These are phyloP conservation scores for Ganoderma sinense DNA, from an alignment of 1,284 basidiomycete species.

Conservation along the genomic window DNA sequence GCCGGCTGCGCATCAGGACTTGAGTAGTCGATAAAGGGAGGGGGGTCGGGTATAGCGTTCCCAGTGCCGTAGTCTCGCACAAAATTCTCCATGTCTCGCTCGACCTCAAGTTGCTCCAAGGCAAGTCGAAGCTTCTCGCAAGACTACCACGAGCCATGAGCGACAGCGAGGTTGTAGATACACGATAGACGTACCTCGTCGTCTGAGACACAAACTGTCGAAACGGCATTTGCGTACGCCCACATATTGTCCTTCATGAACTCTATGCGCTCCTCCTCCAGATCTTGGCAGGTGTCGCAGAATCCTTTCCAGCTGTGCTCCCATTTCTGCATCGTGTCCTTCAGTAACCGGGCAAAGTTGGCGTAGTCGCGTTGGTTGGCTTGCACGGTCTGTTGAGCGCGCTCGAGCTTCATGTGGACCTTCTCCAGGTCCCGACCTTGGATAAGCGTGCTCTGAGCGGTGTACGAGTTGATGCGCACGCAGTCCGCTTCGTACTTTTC, in stretches of 20 bases:
- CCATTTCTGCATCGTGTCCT: constrained; percentile 88
- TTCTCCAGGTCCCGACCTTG: constrained; percentile 97
- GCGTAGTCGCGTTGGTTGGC: constrained; percentile 92
- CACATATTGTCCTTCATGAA: constrained; percentile 96
- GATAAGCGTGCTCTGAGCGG: constrained; percentile 91
- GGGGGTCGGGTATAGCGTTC: constrained; percentile 84
- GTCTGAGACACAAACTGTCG: constrained; percentile 94
- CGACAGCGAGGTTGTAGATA: not conserved
- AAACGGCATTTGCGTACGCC: constrained; percentile 96
- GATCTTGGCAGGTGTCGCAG: constrained; percentile 94
- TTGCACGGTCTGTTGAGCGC: constrained; percentile 89
- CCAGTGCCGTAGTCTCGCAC: constrained; percentile 89
- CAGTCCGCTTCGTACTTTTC: constrained; percentile 97
- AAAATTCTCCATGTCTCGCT: constrained; percentile 86
- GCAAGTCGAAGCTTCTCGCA: constrained; percentile 88
- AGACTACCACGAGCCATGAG: constrained; percentile 57
- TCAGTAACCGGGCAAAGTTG: constrained; percentile 85
- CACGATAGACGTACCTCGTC: constrained; percentile 78
- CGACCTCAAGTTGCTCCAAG: constrained; percentile 84
- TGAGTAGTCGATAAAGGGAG: constrained; percentile 82
- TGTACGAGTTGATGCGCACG: constrained; percentile 94
- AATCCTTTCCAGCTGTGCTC: constrained; percentile 94
- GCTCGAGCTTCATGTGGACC: constrained; percentile 87
- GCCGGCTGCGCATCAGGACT: constrained; percentile 68
- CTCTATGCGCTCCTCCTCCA: constrained; percentile 94